These are phyloP conservation scores for Nemania serpens DNA, from an alignment of 2,329 filamentous ascomycete species.

Conservation along the genomic window DNA sequence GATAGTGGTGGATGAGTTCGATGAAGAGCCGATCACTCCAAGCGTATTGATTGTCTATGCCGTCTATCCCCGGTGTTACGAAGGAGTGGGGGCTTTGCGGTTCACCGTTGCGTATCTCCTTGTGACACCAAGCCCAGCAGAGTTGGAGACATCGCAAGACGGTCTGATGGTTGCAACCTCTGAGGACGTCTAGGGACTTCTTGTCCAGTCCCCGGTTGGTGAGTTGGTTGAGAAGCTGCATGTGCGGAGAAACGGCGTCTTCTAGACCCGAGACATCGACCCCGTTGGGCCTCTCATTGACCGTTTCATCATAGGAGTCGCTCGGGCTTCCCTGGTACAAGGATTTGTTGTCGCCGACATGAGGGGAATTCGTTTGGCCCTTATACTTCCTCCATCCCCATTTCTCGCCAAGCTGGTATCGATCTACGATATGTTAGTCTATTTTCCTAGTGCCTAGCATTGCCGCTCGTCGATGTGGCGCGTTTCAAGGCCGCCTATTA, in stretches of 20 bases:
- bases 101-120: neutral
- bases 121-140: neutral
- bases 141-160: neutral
- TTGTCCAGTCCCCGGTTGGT: too few species aligned
- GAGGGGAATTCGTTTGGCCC: neutral
- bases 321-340: neutral
- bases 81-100: neutral
- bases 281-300: neutral
- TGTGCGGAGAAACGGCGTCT: neutral
- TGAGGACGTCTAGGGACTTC: neutral
- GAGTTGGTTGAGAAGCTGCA: neutral
- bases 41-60: too few species aligned
- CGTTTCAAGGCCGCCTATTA: neutral
- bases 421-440: slow-evolving; percentile 11
- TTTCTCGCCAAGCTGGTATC: slow-evolving; percentile 25
- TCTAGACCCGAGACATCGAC: neutral
- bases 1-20: slow-evolving; percentile 21
- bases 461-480: neutral
- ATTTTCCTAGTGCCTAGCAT: too few species aligned
- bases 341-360: neutral
- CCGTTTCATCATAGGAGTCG: neutral
- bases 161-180: neutral
- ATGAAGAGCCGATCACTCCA: slow-evolving; percentile 23
- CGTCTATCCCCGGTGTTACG: neutral
- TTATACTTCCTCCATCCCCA: slow-evolving; percentile 30